phyloP scores from a whole-genome alignment of 1,284 basidiomycete genomes.

The Moniliella sp. region DNA sequence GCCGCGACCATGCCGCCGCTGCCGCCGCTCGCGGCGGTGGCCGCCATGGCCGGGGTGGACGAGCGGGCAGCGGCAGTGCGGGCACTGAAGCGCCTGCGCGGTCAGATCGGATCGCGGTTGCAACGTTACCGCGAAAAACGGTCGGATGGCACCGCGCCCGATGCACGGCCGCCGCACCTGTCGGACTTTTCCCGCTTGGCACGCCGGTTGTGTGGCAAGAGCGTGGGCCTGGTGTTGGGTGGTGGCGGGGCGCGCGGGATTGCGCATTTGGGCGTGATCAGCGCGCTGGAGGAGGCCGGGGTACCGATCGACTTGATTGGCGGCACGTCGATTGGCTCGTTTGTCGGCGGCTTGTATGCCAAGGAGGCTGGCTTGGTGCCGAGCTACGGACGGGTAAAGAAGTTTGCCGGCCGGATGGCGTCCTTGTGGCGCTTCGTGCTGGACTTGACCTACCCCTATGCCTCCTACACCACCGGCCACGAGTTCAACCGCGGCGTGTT shows the following conservation, averaged over 20 bases:
- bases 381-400: slow-evolving; percentile 63
- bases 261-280: slow-evolving; percentile 71
- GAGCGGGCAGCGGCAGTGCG: slow-evolving; percentile 38
- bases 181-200: slow-evolving; percentile 86
- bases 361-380: slow-evolving; percentile 75
- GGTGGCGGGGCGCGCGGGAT: slow-evolving; percentile 88
- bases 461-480: slow-evolving; percentile 82
- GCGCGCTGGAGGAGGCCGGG: slow-evolving; percentile 69
- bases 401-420: slow-evolving; percentile 71
- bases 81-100: neutral
- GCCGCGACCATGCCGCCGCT: slow-evolving; percentile 36
- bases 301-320: slow-evolving; percentile 69
- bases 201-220: slow-evolving; percentile 69
- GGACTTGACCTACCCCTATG: slow-evolving; percentile 86
- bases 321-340: slow-evolving; percentile 64
- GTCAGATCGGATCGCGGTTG: slow-evolving; percentile 1
- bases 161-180: slow-evolving; percentile 45
- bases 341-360: slow-evolving; percentile 89
- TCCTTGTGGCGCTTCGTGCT: slow-evolving; percentile 83
- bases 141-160: slow-evolving; percentile 35
- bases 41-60: slow-evolving; percentile 41
- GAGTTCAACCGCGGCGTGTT: slow-evolving; percentile 15
- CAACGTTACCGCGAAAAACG: slow-evolving; percentile 42
- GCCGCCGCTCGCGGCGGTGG: slow-evolving; percentile 40
- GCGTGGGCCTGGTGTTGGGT: slow-evolving; percentile 78